These are phyloP conservation scores for Trichoderma sp. DNA, from an alignment of 2,329 filamentous ascomycete species.

Conservation along the genomic window DNA sequence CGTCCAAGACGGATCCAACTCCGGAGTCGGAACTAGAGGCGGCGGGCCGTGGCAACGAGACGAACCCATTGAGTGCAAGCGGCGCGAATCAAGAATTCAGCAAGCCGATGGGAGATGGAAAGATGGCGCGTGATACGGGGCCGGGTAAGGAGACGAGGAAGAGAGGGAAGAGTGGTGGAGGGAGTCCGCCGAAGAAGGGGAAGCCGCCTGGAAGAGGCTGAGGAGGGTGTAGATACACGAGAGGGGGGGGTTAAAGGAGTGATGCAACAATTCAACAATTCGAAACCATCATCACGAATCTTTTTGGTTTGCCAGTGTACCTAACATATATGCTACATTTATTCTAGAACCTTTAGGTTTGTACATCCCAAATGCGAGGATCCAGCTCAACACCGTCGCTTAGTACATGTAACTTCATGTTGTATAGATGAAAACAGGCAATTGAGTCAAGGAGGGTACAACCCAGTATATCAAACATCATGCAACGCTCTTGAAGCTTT, in stretches of 20 bases:
- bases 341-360: neutral
- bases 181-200: conserved; percentile 33
- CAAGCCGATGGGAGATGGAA: conserved; percentile 37
- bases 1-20: conserved; percentile 60
- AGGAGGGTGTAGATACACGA: neutral
- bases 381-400: neutral
- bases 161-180: conserved; percentile 34
- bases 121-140: conserved; percentile 33
- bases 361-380: neutral
- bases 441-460: neutral
- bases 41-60: conserved; percentile 35
- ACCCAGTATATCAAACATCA: neutral
- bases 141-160: conserved; percentile 35
- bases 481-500: neutral
- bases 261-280: neutral
- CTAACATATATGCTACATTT: neutral
- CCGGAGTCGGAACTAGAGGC: conserved; percentile 58
- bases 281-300: neutral
- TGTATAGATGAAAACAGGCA: neutral
- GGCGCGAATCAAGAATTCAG: conserved; percentile 46
- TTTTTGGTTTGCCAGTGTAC: neutral
- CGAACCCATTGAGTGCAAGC: conserved; percentile 39
- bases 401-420: neutral
- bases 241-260: neutral
- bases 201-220: neutral